These are phyloP conservation scores for Tardiomyces blankii DNA, from an alignment of 1,139 yeast genomes.

Conservation along the genomic window DNA sequence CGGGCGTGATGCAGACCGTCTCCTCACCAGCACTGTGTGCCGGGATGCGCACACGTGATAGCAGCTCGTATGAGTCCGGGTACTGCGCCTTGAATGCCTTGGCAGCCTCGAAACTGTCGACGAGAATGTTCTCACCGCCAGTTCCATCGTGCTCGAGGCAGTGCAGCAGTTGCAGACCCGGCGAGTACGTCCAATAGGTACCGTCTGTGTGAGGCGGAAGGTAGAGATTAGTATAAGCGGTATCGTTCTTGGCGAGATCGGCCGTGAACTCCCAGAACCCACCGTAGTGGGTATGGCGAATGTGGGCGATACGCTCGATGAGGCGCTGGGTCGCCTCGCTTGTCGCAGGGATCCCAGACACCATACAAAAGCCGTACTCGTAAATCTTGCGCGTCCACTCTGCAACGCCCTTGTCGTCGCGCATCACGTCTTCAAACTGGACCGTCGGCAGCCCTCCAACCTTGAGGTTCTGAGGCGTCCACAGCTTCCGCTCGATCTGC, in stretches of 20 bases:
- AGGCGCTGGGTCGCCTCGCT: conserved; percentile 53
- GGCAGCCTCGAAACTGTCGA: conserved; percentile 62
- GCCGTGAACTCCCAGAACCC: conserved; percentile 79
- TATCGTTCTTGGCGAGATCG: conserved; percentile 58
- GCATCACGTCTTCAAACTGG: conserved; percentile 38
- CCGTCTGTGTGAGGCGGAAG: conserved; percentile 67
- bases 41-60: conserved; percentile 46
- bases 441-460: conserved; percentile 39
- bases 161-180: conserved; percentile 66
- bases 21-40: conserved; percentile 74
- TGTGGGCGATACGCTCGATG: conserved; percentile 50
- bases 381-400: conserved; percentile 53
- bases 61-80: conserved; percentile 46
- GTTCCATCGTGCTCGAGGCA: conserved; percentile 52
- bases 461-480: conserved; percentile 40
- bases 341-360: conserved; percentile 50
- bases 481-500: conserved; percentile 23
- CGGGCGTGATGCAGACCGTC: conserved; percentile 54
- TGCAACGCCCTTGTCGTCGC: conserved; percentile 33
- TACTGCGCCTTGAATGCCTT: conserved; percentile 33
- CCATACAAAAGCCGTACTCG: conserved; percentile 52
- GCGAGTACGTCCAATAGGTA: conserved; percentile 69
- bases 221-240: conserved; percentile 64
- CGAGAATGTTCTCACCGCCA: conserved; percentile 67
- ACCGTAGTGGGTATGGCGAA: conserved; percentile 67